phyloP scores from a whole-genome alignment of 108 stramenopile genomes.

The Discostella pseudostelligera region DNA sequence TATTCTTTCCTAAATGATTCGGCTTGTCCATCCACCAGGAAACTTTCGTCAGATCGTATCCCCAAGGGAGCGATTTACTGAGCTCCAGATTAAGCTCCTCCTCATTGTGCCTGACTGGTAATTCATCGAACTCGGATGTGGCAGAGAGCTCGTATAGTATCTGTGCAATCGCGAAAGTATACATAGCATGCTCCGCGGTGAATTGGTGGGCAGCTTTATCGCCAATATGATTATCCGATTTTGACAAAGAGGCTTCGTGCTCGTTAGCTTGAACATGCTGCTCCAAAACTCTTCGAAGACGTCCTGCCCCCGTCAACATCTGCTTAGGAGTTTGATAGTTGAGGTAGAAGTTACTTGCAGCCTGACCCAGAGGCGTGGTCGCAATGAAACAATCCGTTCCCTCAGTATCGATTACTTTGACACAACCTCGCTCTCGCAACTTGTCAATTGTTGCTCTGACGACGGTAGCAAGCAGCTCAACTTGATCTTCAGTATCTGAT shows the following conservation, averaged over 20 bases:
- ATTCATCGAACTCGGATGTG: slow-evolving; percentile 93
- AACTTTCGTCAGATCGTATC: slow-evolving; percentile 57
- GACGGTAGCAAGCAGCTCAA: slow-evolving; percentile 58
- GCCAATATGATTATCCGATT: slow-evolving; percentile 11
- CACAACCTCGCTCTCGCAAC: slow-evolving; percentile 76
- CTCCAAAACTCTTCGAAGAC: slow-evolving; percentile 40
- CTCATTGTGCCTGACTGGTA: slow-evolving; percentile 99
- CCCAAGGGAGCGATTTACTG: slow-evolving; percentile 81
- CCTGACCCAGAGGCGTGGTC: slow-evolving; percentile 74
- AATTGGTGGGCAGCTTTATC: slow-evolving; percentile 18
- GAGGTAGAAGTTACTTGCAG: slow-evolving; percentile 94
- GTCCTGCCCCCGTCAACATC: slow-evolving; percentile 66
- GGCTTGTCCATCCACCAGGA: slow-evolving; percentile 36
- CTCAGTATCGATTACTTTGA: slow-evolving; percentile 52
- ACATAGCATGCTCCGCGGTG: slow-evolving; percentile 11
- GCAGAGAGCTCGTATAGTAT: slow-evolving; percentile 67
- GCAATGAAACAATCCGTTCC: slow-evolving; percentile 36
- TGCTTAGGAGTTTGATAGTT: slow-evolving; percentile 77
- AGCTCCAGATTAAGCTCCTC: slow-evolving; percentile 93
- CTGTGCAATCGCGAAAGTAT: slow-evolving; percentile 54
- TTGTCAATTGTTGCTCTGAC: slow-evolving; percentile 63
- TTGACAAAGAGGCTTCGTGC: slow-evolving; percentile 7
- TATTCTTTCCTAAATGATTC: slow-evolving; percentile 24
- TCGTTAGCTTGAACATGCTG: slow-evolving; percentile 22
- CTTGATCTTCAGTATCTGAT: slow-evolving; percentile 62